Conservation (phyloP, 169 alveolate genomes). For the Eimeria brunetti region DNA sequence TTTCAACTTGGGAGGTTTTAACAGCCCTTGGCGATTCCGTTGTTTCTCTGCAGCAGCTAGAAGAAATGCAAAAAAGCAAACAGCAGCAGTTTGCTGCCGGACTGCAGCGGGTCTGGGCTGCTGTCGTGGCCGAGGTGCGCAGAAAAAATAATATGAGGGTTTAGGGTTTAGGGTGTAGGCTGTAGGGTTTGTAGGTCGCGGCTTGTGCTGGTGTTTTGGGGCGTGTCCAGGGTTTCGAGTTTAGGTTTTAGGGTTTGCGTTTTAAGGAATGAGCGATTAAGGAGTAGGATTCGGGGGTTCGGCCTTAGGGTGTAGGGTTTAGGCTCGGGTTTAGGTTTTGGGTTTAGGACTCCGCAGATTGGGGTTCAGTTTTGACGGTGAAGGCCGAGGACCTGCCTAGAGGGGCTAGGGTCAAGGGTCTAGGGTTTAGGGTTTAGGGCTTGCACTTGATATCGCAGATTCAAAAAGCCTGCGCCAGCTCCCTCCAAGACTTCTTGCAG, state of each 20-base stretch:
- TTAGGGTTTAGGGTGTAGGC: not conserved
- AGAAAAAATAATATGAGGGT: not conserved
- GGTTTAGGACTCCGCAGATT: not conserved
- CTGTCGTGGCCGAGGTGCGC: conserved; percentile 75
- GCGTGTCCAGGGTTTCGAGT: not conserved
- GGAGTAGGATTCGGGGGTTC: not conserved
- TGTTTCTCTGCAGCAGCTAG: conserved; percentile 84
- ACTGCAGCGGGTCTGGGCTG: conserved; percentile 74
- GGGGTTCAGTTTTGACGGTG: too few relatives aligned
- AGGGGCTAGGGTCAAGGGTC: not conserved
- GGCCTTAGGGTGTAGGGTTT: not conserved
- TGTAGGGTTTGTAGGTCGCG: not conserved
- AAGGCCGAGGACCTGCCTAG: too few relatives aligned
- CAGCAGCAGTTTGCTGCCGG: conserved; percentile 82
- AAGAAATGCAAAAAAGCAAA: conserved; percentile 82
- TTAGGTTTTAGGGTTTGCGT: not conserved
- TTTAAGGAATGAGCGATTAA: too few relatives aligned
- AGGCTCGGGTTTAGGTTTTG: not conserved
- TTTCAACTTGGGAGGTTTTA: conserved; percentile 76
- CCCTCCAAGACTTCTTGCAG: conserved; percentile 79
- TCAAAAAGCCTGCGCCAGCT: conserved; percentile 30
- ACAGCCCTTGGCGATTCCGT: conserved; percentile 81
- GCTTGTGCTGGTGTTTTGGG: not conserved
- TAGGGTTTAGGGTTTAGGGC: conserved; percentile 25
- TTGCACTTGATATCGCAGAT: not conserved